Percentiles rank a stretch among this genome's conserved stretches.
These are phyloP conservation scores for Tuber borchii DNA, from an alignment of 495 filamentous ascomycete species.

Conservation along the genomic window DNA sequence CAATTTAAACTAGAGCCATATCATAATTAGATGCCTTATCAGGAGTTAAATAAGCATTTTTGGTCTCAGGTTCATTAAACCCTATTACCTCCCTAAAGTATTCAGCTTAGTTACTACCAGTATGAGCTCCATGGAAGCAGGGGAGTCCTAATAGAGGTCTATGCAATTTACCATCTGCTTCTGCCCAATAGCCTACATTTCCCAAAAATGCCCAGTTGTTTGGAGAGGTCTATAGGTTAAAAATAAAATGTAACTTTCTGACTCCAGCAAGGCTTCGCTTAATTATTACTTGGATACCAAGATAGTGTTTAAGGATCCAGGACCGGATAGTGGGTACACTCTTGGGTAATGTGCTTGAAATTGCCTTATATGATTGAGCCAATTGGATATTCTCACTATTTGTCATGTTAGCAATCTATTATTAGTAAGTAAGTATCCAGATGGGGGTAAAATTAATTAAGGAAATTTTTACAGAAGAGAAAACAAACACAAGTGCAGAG, in stretches of 20 bases:
- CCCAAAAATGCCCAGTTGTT: neutral
- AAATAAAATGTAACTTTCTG: neutral
- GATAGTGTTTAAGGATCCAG: neutral
- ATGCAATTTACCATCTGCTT: too few species aligned
- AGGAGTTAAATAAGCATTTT: slow-evolving; percentile 18
- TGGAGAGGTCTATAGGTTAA: neutral
- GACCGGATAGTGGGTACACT: neutral
- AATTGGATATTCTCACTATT: neutral
- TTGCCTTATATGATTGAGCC: neutral
- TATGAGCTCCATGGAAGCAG: slow-evolving; percentile 8
- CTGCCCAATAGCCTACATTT: neutral
- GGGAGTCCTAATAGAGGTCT: neutral
- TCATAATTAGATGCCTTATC: slow-evolving; percentile 31
- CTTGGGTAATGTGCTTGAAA: neutral
- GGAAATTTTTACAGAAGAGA: too few species aligned
- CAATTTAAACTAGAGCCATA: slow-evolving; percentile 7
- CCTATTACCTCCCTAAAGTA: slow-evolving; percentile 15
- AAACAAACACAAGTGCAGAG: too few species aligned
- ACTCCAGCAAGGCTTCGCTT: neutral
- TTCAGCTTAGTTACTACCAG: slow-evolving; percentile 14
- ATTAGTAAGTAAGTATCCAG: too few species aligned
- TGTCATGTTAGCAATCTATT: too few species aligned
- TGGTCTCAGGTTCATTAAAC: slow-evolving; percentile 12
- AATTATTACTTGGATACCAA: neutral
- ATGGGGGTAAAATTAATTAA: too few species aligned